Evolutionary conservation across 352 stramenopile species (phyloP).

Genomic region (Pythium dissotocum): DNA sequence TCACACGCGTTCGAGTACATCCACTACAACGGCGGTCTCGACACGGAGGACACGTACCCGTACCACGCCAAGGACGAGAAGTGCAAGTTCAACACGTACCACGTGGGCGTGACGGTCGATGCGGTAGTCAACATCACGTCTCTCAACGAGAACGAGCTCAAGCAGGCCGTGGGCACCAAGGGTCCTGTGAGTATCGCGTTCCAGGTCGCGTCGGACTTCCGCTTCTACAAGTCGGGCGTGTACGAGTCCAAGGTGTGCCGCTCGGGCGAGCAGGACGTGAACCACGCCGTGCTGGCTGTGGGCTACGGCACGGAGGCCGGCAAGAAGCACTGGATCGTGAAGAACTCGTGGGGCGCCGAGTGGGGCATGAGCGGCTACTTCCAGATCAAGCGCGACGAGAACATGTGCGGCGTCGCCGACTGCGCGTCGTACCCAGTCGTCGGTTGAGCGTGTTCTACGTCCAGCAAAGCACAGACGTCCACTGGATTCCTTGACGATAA

Average conservation of each 20-base stretch:
- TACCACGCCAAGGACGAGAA: slow-evolving; percentile 78
- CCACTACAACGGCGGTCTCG: slow-evolving; percentile 87
- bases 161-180: slow-evolving; percentile 56
- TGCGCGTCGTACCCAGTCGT: slow-evolving; percentile 87
- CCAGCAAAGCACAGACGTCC: not conserved
- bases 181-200: slow-evolving; percentile 87
- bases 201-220: slow-evolving; percentile 87
- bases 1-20: slow-evolving; percentile 97
- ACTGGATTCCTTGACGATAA: not conserved
- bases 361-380: slow-evolving; percentile 98
- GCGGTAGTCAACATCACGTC: slow-evolving; percentile 86
- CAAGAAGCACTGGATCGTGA: slow-evolving; percentile 95
- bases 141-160: slow-evolving; percentile 75
- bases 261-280: slow-evolving; percentile 84
- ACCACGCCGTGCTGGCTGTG: slow-evolving; percentile 94
- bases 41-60: slow-evolving; percentile 77
- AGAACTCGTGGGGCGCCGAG: slow-evolving; percentile 94
- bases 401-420: slow-evolving; percentile 89
- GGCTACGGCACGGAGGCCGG: slow-evolving; percentile 94
- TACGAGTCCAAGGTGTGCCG: slow-evolving; percentile 86
- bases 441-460: slow-evolving; percentile 25
- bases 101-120: slow-evolving; percentile 71
- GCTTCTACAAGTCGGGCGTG: slow-evolving; percentile 88
- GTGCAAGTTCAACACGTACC: slow-evolving; percentile 79
- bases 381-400: slow-evolving; percentile 89